These are phyloP conservation scores for Eleusine indica DNA, from an alignment of 176 grass and related monocot genomes.

Conservation along the genomic window DNA sequence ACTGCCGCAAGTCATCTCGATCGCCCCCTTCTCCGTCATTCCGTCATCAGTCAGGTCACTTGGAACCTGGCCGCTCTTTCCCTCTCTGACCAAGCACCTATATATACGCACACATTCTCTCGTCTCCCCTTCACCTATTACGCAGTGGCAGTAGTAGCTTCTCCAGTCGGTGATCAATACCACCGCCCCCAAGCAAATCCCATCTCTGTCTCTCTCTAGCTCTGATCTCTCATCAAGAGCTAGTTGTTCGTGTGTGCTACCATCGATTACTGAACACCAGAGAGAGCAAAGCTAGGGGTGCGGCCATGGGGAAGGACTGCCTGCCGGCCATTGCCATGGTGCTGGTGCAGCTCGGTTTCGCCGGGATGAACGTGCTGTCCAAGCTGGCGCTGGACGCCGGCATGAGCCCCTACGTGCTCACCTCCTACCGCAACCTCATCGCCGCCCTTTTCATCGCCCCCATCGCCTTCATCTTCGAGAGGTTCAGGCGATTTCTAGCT, in stretches of 20 bases:
- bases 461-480: constrained; percentile 58
- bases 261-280: background rate
- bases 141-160: background rate
- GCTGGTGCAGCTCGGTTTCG: constrained; percentile 77
- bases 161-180: constrained; percentile 29
- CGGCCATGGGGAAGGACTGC: constrained; percentile 49
- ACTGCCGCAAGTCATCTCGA: constrained; percentile 45
- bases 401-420: constrained; percentile 94
- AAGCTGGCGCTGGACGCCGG: constrained; percentile 89
- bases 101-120: constrained; percentile 31
- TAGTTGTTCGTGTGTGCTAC: background rate
- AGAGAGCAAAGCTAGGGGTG: background rate
- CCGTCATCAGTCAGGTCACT: background rate
- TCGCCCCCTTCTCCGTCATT: background rate
- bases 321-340: constrained; percentile 71
- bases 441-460: constrained; percentile 74
- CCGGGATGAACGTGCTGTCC: constrained; percentile 82
- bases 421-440: constrained; percentile 88
- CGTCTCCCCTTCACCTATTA: background rate
- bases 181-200: constrained; percentile 4
- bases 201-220: background rate
- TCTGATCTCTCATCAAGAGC: background rate
- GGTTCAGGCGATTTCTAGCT: background rate
- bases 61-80: too few relatives aligned
- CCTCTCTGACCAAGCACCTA: background rate